Evolutionary conservation across 257 asterid genomes (phyloP).

Genomic region (Solanum boliviense): DNA sequence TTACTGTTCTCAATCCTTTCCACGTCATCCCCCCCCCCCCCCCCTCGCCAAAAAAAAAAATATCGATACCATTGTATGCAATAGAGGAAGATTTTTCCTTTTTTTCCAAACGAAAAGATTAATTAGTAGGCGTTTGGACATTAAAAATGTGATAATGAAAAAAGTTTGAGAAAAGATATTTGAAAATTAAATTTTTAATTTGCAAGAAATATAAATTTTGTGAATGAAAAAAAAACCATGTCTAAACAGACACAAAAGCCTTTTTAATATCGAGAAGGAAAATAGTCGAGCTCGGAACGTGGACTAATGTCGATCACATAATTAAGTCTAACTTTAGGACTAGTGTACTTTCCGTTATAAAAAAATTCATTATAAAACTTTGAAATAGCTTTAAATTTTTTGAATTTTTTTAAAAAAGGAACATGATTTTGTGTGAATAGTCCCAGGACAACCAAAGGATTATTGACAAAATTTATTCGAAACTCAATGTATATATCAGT

Average conservation of each 20-base stretch:
- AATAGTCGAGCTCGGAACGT: too few relatives aligned
- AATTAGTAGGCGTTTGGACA: too few relatives aligned
- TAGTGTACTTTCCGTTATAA: neutral
- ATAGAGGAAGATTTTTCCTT: neutral
- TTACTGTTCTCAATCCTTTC: constrained; percentile 1
- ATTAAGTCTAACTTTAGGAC: neutral
- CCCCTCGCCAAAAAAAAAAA: neutral
- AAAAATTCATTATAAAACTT: neutral
- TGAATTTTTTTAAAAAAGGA: neutral
- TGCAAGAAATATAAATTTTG: neutral
- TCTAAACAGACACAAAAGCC: neutral
- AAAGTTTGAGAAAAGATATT: neutral
- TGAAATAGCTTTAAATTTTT: too few relatives aligned
- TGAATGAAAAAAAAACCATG: neutral
- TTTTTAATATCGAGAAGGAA: too few relatives aligned
- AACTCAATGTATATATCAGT: neutral
- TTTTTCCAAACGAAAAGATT: neutral
- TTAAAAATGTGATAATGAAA: neutral
- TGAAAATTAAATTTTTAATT: neutral
- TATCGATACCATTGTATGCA: neutral
- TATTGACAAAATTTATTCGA: neutral
- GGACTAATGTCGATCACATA: too few relatives aligned
- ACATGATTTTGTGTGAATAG: neutral
- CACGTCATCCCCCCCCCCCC: neutral
- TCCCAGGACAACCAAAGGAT: neutral